Conservation (phyloP, 768 basidiomycete genomes). For the Cantharellus anzutake region DNA sequence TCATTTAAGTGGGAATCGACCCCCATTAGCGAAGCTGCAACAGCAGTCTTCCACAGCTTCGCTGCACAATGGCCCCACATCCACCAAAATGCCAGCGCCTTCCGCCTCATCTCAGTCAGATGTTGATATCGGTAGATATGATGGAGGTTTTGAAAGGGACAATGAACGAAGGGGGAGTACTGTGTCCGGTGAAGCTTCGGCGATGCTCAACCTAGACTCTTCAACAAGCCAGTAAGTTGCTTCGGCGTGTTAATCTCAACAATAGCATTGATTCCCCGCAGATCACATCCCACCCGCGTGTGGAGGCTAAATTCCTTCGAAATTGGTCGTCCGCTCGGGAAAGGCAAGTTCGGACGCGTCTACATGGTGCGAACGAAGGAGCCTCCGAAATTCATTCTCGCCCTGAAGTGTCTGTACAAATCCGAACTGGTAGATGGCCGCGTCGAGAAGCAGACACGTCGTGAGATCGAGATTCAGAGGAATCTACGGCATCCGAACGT, state of each 20-base stretch:
- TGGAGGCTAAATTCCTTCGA: constrained; percentile 79
- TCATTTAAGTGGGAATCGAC: not conserved
- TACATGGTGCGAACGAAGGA: constrained; percentile 93
- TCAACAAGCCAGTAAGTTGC: constrained; percentile 18
- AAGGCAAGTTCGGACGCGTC: constrained; percentile 96
- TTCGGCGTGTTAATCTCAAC: constrained; percentile 22
- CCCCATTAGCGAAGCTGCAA: not conserved
- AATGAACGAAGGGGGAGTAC: constrained; percentile 49
- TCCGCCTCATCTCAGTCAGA: not conserved
- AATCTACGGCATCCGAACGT: constrained; percentile 91
- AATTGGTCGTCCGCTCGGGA: constrained; percentile 91
- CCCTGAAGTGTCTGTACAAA: constrained; percentile 93
- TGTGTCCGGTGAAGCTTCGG: constrained; percentile 59
- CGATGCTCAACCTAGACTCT: constrained; percentile 70
- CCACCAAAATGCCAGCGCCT: not conserved
- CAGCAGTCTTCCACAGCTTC: not conserved
- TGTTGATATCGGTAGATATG: constrained; percentile 77
- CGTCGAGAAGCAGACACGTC: constrained; percentile 91
- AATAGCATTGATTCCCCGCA: constrained; percentile 15
- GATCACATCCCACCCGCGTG: constrained; percentile 56
- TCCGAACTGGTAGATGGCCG: constrained; percentile 79
- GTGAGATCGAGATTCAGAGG: constrained; percentile 97
- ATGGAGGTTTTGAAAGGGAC: constrained; percentile 90
- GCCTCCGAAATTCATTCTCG: constrained; percentile 81
- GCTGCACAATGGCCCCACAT: not conserved